Evolutionary conservation across 1,284 basidiomycete species (phyloP), one percentile per base, ranked within the genome.

Genomic region (Dichomitus squalens): DNA sequence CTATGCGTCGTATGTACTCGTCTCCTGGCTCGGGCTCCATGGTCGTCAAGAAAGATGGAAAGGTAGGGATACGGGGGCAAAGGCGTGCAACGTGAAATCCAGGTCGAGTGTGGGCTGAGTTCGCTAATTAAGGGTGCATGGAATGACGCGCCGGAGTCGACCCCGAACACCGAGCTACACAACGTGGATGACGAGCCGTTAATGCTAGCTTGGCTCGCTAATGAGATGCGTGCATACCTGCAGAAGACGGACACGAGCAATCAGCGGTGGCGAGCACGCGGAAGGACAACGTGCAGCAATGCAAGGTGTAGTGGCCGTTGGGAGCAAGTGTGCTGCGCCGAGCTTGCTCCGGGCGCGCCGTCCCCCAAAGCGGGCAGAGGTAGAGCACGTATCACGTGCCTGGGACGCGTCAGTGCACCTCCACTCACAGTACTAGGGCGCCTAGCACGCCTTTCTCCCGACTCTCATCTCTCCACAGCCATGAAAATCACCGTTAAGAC

Each of bases 401-500:
- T 58, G 63, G 68, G 69, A 66, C 66, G 66, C 63, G 62, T 61
- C 61, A 67, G 63, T 66, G 55, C 52, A 49, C 38, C 49, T 52
- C 51, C 48, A 56, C 58, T 54, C 9, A 6, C 6, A 29, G 41
- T 25, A n/a, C 39, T 54, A 59, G 53, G 58, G 59, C 57, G 58
- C 56, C 46, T 44, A 55, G 23, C 2, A 12, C 27, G 11, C 23
- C 25, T 48, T 23, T 52, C 46, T 43, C 48, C 55, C 50, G 57
- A 47, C 57, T 61, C 60, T 49, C 60, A 67, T 57, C 55, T 53
- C 52, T 36, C 31, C 38, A n/a, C 41, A 50, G 48, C 71, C 70
- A 94, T 95, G 91, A 93, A 93, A 82, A 82, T 97, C 73, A 96
- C 93, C 21, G 81, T 98, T 71, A 98, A 97, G 79, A 97, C 93